Evolutionary conservation across 176 grass and related monocot species (phyloP).

Genomic region (Triticum urartu): DNA sequence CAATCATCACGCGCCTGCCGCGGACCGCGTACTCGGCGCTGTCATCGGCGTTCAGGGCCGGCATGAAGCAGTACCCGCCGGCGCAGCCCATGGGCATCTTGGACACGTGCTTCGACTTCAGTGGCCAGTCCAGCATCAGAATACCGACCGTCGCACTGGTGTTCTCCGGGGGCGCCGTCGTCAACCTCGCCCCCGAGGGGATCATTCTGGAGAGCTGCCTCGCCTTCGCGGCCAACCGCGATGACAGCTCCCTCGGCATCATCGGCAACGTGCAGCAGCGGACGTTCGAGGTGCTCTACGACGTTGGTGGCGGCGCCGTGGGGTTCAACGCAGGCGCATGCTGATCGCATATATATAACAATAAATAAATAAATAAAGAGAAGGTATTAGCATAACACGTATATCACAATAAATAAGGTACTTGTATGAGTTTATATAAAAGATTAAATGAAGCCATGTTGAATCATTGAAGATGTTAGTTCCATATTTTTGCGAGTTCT

Average conservation of each 20-base stretch:
- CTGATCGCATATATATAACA: background rate
- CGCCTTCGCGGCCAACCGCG: background rate
- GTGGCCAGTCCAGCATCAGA: too few relatives aligned
- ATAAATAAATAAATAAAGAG: too few relatives aligned
- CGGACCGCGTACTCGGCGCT: constrained; percentile 57
- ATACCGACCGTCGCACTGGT: background rate
- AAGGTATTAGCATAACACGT: too few relatives aligned
- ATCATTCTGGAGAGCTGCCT: background rate
- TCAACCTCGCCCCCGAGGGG: rapidly evolving
- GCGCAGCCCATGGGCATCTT: too few relatives aligned
- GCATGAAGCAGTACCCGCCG: constrained; percentile 48
- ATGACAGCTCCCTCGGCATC: background rate
- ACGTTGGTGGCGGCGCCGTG: background rate
- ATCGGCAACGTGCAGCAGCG: constrained; percentile 65
- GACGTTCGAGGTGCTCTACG: constrained; percentile 52
- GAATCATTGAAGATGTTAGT: too few relatives aligned
- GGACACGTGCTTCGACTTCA: too few relatives aligned
- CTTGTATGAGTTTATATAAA: too few relatives aligned
- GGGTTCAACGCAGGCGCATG: too few relatives aligned
- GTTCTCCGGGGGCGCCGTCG: background rate
- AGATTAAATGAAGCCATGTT: too few relatives aligned
- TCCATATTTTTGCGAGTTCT: too few relatives aligned
- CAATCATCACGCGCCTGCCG: constrained; percentile 54
- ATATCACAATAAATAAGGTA: too few relatives aligned
- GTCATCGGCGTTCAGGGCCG: constrained; percentile 48